Base-by-base conservation (phyloP, 495 filamentous ascomycete genomes). In the Talaromyces liani region DNA sequence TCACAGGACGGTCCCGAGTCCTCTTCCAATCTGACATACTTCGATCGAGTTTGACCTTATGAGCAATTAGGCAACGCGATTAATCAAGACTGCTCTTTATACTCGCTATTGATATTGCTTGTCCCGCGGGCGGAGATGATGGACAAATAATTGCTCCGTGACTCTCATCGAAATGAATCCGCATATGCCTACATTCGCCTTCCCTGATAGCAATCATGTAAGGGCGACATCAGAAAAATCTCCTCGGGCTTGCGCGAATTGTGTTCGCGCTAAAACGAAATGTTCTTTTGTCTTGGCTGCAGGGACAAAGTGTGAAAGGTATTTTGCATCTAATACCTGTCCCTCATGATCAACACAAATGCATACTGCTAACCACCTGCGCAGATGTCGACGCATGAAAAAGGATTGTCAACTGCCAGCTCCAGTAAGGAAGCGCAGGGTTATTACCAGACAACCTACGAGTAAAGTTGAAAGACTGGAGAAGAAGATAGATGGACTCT, bases 401-500 rank as follows among this genome's bases (percentile, higher is more conserved):
- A 81, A 78, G 61, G 74, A 78, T 34, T 82, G 80, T 64, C 69
- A 70, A 22, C 70, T 73, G 10, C 69, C 75, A 20, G 56, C 69
- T 39, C 66, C 72, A 27, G 68, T 70, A n/a, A 70, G 75, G 62
- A 74, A 73, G 58, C 76, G 73, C 49, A 70, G 62, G 16, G 16
- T 29, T 33, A 64, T 59, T 5, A 74, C 73, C 58, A 65, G 63
- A 20, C 62, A 68, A 1, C 27, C 54, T 3, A 54, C 64, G 14
- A 69, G 69, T 6, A 74, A 71, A 59, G 74, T 72, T 0, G 72
- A 71, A 12, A 77, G 78, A 34, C 73, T 84, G 3, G 81, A 84
- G 64, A 78, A 77, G 45, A 84, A 82, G 64, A 72, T 84, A 53
- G 81, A 84, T 55, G 75, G 73, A 59, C 73, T 85, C 36, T 77